Evolutionary conservation across 148 eudicot species (phyloP).

Genomic region (Limonium bicolor): DNA sequence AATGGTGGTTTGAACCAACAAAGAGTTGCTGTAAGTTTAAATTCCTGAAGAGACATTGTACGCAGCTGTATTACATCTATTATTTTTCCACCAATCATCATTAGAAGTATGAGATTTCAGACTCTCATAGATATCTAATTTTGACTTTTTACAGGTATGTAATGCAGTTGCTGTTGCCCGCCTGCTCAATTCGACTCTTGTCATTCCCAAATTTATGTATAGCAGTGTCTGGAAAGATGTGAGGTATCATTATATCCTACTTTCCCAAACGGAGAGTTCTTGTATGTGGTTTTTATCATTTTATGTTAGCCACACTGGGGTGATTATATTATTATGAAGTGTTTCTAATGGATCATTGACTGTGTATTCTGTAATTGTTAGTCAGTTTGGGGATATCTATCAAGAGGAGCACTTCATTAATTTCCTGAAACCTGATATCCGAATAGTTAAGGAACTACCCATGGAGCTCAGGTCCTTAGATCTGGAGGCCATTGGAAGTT

Average conservation of each 20-base stretch:
- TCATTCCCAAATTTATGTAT: slow-evolving; percentile 84
- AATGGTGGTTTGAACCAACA: slow-evolving; percentile 99
- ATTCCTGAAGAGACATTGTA: too few relatives aligned
- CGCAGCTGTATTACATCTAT: too few relatives aligned
- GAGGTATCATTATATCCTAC: slow-evolving; percentile 34
- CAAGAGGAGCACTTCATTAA: slow-evolving; percentile 91
- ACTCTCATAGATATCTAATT: slow-evolving; percentile 6
- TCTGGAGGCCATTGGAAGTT: slow-evolving; percentile 88
- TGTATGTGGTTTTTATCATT: too few relatives aligned
- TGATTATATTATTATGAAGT: too few relatives aligned
- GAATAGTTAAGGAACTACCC: slow-evolving; percentile 76
- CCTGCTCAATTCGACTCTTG: slow-evolving; percentile 93
- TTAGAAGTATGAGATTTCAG: too few relatives aligned
- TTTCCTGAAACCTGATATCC: slow-evolving; percentile 84
- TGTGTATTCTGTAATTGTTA: slow-evolving; percentile 54
- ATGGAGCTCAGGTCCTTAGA: slow-evolving; percentile 64
- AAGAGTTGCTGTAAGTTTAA: slow-evolving; percentile 84
- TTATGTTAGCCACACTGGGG: too few relatives aligned
- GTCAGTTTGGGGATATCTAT: slow-evolving; percentile 98
- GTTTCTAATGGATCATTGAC: slow-evolving; percentile 40
- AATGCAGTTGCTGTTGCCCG: slow-evolving; percentile 95
- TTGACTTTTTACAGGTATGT: slow-evolving; percentile 58
- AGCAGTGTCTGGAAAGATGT: slow-evolving; percentile 95
- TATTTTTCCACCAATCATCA: too few relatives aligned
- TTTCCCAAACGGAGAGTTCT: too few relatives aligned